Evolutionary conservation across 176 grass and related monocot genomes (phyloP), one percentile per base, ranked within the genome.

Genomic region (Puccinellia tenuiflora): DNA sequence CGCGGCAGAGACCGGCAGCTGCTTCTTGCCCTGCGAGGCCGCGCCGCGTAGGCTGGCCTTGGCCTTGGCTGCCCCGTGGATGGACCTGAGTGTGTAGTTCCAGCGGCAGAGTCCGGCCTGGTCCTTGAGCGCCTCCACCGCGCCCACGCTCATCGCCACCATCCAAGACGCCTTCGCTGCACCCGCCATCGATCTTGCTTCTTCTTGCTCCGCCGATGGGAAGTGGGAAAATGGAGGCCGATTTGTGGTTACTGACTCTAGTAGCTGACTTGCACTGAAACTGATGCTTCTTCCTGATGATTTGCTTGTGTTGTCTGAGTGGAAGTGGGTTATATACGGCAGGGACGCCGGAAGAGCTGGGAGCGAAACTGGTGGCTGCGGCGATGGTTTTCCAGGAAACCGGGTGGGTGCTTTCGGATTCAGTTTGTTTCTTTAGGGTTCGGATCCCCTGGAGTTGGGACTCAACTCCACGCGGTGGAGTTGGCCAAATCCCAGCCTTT

Each of bases 111-210:
- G 91, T 0, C 94, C 91, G 0, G 42, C 84, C 59, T 97, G 91
- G 54, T 94, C 90, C 81, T 95, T 95, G 75, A 94, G 81, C 9
- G 87, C 90, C 42, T 94, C 92, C 85, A 94, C 92, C 0, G 92
- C 87, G 29, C 87, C 85, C 16, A 95, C 80, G 82, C 87, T 95
- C 50, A 84, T 68, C n/a, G 93, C 88, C 30, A 86, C 87, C 21
- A 88, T 70, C 79, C 86, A 88, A 43, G 90, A 92, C 16, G 83
- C 85, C 80, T 62, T 94, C 6, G 87, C 72, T 8, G 78, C 75
- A 37, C 26, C 65, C 1, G 70, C 45, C 52, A 7, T 79, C 16
- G n/a, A n/a, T n/a, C 51, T 2, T 38, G 11, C 29, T n/a, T 34
- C 6, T 20, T 75, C n/a, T 74, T n/a, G n/a, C n/a, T n/a, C n/a